Evolutionary conservation across 176 grass and related monocot species (phyloP).

Genomic region (Pontederia paniculata): DNA sequence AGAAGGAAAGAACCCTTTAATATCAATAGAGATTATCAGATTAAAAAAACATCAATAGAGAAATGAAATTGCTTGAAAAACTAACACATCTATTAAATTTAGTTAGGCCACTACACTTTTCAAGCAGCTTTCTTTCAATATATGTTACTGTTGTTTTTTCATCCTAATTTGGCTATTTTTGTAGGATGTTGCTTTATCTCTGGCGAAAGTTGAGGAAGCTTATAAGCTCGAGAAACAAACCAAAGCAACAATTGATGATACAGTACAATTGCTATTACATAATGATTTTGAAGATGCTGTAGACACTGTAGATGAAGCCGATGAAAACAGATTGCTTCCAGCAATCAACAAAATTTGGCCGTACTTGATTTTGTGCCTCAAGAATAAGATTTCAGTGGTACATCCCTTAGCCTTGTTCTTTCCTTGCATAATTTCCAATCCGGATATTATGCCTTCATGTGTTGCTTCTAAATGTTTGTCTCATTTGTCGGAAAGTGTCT

Average conservation of each 20-base stretch:
- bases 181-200: slow-evolving; percentile 54
- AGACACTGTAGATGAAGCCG: slow-evolving; percentile 44
- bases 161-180: neutral
- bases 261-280: slow-evolving; percentile 55
- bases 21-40: no score
- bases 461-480: no score
- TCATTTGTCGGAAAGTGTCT: no score
- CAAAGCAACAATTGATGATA: slow-evolving; percentile 57
- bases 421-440: neutral
- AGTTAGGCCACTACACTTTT: no score
- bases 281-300: slow-evolving; percentile 49
- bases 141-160: slow-evolving; percentile 13
- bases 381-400: slow-evolving; percentile 88
- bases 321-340: slow-evolving; percentile 83
- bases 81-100: no score
- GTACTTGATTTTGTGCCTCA: slow-evolving; percentile 77
- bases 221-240: slow-evolving; percentile 67
- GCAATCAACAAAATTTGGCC: slow-evolving; percentile 97
- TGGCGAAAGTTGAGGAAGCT: slow-evolving; percentile 75
- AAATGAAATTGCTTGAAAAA: no score
- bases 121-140: no score
- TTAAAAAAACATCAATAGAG: neutral
- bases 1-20: no score
- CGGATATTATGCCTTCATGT: neutral
- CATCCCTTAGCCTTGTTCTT: slow-evolving; percentile 15